Evolutionary conservation across 2,329 filamentous ascomycete species (phyloP), one percentile per base, ranked within the genome.

Genomic region (Thielaviopsis punctulata): DNA sequence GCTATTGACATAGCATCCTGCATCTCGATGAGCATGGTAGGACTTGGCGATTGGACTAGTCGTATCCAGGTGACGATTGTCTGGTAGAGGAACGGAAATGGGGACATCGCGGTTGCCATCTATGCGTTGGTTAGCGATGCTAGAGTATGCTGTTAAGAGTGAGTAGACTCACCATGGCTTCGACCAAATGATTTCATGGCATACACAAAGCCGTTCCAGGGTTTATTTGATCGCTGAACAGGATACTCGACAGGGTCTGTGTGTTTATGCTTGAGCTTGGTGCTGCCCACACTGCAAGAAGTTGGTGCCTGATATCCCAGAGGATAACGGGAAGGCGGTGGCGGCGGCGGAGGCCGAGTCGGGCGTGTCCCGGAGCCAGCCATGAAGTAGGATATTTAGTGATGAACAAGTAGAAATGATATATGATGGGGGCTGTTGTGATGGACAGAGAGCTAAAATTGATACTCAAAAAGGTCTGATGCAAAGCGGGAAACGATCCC

Each of bases 101-200:
- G 36, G 47, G 25, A 30, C 39, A 49, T 49, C 47, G 24, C 47
- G 25, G 47, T 36, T 49, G 36, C 30, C 22, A 24, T 49, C 47
- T 49, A 23, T 3, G 9, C 2, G 5, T 2, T 2, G 5, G 30
- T 36, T 7, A 36, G 13, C 13, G 1, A 22, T 33, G 13, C 3
- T 18, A 6, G 2, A 21, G 9, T 22, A 12, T 27, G 18, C 9
- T 22, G 5, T 41, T 49, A 5, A 2, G 23, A 33, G 30, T 36
- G 5, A n/a, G 9, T 2, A 36, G 13, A 36, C 25, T 19, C 48
- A 55, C 53, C 36, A 24, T 55, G 49, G 19, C 45, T 55, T 23
- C 53, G 53, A 39, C 49, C 53, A 39, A 55, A 27, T 33, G 53
- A 55, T 41, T 55, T 55, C 53, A 55, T 55, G 30, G 53, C 53